Base-by-base conservation (phyloP, 2,329 filamentous ascomycete genomes). In the Mariannaea sp. region DNA sequence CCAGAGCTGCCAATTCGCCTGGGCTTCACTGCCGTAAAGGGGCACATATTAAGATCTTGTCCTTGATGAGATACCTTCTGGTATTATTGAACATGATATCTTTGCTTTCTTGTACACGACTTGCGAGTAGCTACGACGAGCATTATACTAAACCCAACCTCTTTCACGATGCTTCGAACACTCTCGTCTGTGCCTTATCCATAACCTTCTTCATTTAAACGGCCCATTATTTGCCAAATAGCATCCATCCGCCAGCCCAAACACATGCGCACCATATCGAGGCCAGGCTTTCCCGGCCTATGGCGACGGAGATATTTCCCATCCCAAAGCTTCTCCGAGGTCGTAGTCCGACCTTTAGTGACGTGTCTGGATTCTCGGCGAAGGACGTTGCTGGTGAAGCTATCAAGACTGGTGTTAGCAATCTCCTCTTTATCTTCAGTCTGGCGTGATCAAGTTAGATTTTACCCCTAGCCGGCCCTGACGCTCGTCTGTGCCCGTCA, bases 1-100 rank as follows among this genome's bases (percentile, higher is more conserved):
- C 75, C 75, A 0, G 71, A 77, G 30, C 42, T 73, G 6, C 68
- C 69, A 0, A 68, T 76, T 26, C 68, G 70, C 1, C 57, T 71
- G n/a, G 69, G 71, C 0, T 76, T 79, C 36, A 51, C 53, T 1
- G 7, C 59, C 27, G 59, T 72, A 17, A 30, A 58, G 5, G 26
- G n/a, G 22, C 16, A 8, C 12, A 16, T 58, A 55, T 22, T 46
- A 49, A 12, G 17, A 63, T 38, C 0, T 68, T 71, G 57, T 68
- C 10, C 69, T 78, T 2, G 71, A 78, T 17, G 57, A 75, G 5
- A 67, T 76, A 24, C 50, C 65, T 0, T 10, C 57, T 12, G 24
- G 41, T 0, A 43, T 68, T 1, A 65, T 78, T 5, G 16, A 43
- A 7, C 17, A 43, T 19, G 17, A 43, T 5, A 43, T 43, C 16